These are phyloP conservation scores for Diplocarpon mali DNA, from an alignment of 2,329 filamentous ascomycete genomes.

Conservation along the genomic window DNA sequence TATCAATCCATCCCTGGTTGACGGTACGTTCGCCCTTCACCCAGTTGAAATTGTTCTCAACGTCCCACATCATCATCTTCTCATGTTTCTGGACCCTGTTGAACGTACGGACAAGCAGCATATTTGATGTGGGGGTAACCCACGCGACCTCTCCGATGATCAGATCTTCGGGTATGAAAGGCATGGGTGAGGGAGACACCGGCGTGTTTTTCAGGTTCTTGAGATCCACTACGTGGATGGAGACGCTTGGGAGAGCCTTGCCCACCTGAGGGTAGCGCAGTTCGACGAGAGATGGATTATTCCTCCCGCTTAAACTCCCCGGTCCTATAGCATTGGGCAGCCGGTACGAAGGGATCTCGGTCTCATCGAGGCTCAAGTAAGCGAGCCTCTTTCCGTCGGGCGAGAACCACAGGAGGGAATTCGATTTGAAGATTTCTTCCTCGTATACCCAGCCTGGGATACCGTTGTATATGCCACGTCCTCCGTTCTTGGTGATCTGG, in stretches of 20 bases:
- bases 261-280: constrained; percentile 61
- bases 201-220: constrained; percentile 32
- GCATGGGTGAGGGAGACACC: constrained; percentile 41
- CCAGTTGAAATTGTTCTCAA: constrained; percentile 35
- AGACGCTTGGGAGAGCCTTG: constrained; percentile 53
- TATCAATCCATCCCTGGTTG: constrained; percentile 40
- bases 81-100: constrained; percentile 58
- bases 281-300: constrained; percentile 51
- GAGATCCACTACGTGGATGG: constrained; percentile 46
- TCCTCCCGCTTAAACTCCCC: constrained; percentile 42
- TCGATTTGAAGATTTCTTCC: constrained; percentile 43
- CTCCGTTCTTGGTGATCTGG: constrained; percentile 41
- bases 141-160: constrained; percentile 59
- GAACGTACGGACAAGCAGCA: constrained; percentile 52
- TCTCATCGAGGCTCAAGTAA: constrained; percentile 50
- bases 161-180: constrained; percentile 47
- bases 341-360: constrained; percentile 45
- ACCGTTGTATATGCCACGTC: constrained; percentile 51
- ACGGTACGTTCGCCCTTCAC: constrained; percentile 30
- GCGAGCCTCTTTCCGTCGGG: constrained; percentile 43
- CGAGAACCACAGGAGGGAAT: constrained; percentile 44
- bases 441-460: constrained; percentile 57
- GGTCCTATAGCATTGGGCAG: constrained; percentile 58
- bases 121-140: constrained; percentile 49
- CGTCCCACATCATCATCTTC: constrained; percentile 49